phyloP scores from a whole-genome alignment of 768 basidiomycete species.

The Leccinum sublutescens region DNA sequence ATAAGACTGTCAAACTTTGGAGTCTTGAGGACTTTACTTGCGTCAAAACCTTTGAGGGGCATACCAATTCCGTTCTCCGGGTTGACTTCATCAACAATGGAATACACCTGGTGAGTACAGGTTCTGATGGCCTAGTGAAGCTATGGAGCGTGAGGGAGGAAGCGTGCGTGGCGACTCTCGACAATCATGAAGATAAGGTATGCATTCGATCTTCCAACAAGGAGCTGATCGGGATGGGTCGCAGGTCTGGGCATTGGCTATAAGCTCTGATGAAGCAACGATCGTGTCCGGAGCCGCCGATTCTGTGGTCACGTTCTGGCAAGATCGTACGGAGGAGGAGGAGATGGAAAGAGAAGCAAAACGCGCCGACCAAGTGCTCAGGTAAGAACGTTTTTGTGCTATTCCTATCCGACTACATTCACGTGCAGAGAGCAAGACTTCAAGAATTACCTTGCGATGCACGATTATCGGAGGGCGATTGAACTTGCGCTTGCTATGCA shows the following conservation, averaged over 20 bases:
- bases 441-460: constrained; percentile 79
- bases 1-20: constrained; percentile 95
- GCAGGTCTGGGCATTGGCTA: constrained; percentile 94
- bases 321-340: constrained; percentile 87
- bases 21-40: constrained; percentile 91
- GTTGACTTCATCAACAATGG: constrained; percentile 87
- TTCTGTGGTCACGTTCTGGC: constrained; percentile 94
- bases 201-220: constrained; percentile 17
- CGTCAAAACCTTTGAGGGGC: constrained; percentile 95
- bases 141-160: constrained; percentile 92
- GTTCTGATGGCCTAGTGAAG: constrained; percentile 94
- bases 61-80: constrained; percentile 93
- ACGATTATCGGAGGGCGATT: constrained; percentile 90
- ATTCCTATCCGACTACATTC: constrained; percentile 10
- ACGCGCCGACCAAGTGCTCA: constrained; percentile 71
- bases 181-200: constrained; percentile 98
- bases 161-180: constrained; percentile 82
- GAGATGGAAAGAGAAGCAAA: constrained; percentile 72
- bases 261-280: constrained; percentile 76
- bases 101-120: constrained; percentile 84
- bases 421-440: constrained; percentile 93
- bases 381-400: constrained; percentile 49
- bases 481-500: constrained; percentile 89
- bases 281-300: constrained; percentile 96
- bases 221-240: constrained; percentile 1